phyloP scores from a whole-genome alignment of 164 flowering plant genomes.

The Tetrastigma voinierianum region DNA sequence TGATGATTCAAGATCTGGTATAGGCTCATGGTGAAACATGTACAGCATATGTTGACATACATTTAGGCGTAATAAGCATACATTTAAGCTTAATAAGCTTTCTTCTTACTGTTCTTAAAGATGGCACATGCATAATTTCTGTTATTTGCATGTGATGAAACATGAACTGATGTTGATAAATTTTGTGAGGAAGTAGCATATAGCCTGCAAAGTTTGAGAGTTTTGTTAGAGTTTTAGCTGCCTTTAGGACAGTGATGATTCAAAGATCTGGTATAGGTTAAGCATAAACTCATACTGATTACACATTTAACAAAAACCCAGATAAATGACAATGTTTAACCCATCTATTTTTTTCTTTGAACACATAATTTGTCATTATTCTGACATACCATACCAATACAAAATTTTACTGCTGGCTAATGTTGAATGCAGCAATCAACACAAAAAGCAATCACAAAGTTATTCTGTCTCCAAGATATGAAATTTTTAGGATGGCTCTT shows the following conservation, averaged over 20 bases:
- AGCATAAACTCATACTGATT: neutral
- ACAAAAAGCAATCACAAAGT: neutral
- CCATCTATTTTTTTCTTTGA: neutral
- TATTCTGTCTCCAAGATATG: neutral
- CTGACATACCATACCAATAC: neutral
- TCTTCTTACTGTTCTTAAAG: neutral
- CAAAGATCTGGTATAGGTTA: neutral
- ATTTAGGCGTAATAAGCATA: too few relatives aligned
- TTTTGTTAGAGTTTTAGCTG: neutral
- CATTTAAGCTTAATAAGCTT: slow-evolving; percentile 16
- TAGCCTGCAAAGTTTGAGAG: neutral
- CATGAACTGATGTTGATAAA: neutral
- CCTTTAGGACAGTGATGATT: neutral
- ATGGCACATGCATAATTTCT: neutral
- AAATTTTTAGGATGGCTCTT: too few relatives aligned
- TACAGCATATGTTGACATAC: too few relatives aligned
- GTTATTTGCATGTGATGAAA: neutral
- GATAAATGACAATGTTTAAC: neutral
- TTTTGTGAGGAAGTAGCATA: neutral
- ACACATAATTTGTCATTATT: neutral
- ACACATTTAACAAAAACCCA: neutral
- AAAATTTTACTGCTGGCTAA: too few relatives aligned
- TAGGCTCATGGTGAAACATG: too few relatives aligned
- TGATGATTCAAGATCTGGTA: neutral
- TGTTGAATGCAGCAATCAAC: too few relatives aligned